A percentile compares a stretch with the other conserved stretches of the same genome.
Conservation (phyloP, 257 asterid species). For the Misopates orontium region DNA sequence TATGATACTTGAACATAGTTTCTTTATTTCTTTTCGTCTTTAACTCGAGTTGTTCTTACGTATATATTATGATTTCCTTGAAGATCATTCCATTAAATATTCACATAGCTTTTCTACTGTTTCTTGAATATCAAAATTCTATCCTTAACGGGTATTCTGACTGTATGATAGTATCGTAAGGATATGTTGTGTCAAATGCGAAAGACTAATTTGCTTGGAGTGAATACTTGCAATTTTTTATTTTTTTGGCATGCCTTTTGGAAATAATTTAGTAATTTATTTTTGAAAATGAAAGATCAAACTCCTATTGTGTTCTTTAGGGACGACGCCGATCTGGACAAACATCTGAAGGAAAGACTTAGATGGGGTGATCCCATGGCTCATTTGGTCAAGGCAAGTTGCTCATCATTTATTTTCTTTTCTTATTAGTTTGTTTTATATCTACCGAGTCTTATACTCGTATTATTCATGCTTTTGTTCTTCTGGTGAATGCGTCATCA, state of each 20-base stretch:
- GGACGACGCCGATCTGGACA: constrained; percentile 91
- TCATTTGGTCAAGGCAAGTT: constrained; percentile 71
- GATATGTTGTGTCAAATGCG: constrained; percentile 11
- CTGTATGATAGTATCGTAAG: constrained; percentile 1
- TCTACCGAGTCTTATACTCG: not conserved
- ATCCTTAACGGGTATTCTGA: not conserved
- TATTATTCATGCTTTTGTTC: not conserved
- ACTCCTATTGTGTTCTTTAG: constrained; percentile 29
- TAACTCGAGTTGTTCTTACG: too few relatives aligned
- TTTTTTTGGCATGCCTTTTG: not conserved
- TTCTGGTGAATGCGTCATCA: not conserved
- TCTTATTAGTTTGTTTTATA: not conserved
- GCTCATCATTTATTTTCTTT: not conserved
- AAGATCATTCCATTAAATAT: not conserved
- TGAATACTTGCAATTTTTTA: not conserved
- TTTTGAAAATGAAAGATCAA: too few relatives aligned
- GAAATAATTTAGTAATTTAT: too few relatives aligned
- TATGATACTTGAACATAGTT: not conserved
- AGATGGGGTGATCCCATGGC: constrained; percentile 99
- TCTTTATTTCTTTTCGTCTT: not conserved
- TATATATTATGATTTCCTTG: not conserved
- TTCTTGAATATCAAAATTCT: too few relatives aligned
- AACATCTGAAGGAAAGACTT: constrained; percentile 76
- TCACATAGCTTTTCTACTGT: too few relatives aligned
- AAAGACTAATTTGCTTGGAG: not conserved